Percentiles rank a stretch among this genome's conserved stretches.
These are phyloP conservation scores for Litchi chinensis DNA, from an alignment of 345 rosid genomes.

Conservation along the genomic window DNA sequence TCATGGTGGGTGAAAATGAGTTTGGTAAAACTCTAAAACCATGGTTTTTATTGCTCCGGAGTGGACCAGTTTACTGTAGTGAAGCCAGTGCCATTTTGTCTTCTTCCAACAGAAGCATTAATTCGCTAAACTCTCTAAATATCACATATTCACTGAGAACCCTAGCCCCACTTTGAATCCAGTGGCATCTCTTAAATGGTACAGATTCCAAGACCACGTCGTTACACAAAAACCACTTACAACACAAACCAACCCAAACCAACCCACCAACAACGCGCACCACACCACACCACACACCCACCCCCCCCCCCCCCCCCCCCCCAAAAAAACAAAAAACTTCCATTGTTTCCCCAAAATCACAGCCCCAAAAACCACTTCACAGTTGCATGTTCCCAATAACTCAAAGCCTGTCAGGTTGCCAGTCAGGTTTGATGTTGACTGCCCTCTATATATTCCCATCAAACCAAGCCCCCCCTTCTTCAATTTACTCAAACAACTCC, in stretches of 20 bases:
- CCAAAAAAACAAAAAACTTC: constrained; percentile 20
- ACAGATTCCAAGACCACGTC: not conserved
- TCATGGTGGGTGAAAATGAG: too few species aligned
- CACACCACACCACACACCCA: too few species aligned
- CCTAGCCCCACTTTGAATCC: not conserved
- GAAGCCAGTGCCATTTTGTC: too few species aligned
- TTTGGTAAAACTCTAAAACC: too few species aligned
- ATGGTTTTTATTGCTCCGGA: too few species aligned
- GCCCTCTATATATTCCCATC: constrained; percentile 45
- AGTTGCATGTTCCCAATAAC: constrained; percentile 36
- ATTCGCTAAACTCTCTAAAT: not conserved
- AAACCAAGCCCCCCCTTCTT: constrained; percentile 7
- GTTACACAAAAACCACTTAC: constrained; percentile 6
- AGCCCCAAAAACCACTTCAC: not conserved
- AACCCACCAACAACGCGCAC: too few species aligned
- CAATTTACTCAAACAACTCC: constrained; percentile 34
- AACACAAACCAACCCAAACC: too few species aligned
- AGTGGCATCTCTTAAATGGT: constrained; percentile 7
- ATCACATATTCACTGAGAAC: not conserved
- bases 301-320: not conserved
- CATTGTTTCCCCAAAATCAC: constrained; percentile 7
- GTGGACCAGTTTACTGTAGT: too few species aligned
- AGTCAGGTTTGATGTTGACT: constrained; percentile 37
- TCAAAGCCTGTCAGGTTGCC: constrained; percentile 23
- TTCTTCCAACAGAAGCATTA: not conserved